Evolutionary conservation across 2,329 filamentous ascomycete genomes (phyloP).

Genomic region (Botryotinia globosa): DNA sequence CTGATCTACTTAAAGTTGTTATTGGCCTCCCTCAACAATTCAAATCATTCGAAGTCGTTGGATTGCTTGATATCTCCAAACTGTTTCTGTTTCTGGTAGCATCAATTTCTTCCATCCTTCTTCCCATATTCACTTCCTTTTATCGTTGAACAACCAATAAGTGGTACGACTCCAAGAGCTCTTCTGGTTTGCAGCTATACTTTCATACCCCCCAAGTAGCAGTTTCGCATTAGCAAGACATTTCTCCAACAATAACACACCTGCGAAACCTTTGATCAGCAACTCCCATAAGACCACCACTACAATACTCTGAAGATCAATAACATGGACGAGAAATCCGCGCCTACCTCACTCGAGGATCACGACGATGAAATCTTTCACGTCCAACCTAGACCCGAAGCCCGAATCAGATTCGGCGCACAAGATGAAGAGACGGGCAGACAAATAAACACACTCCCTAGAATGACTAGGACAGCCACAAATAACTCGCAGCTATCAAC

Average conservation of each 20-base stretch:
- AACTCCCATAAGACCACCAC: not conserved
- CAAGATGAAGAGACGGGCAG: slow-evolving; percentile 22
- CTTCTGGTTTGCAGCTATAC: not conserved
- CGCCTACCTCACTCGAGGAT: slow-evolving; percentile 8
- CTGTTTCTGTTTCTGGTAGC: not conserved
- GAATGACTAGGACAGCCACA: slow-evolving; percentile 24
- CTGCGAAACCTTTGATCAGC: not conserved
- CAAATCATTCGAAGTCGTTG: not conserved
- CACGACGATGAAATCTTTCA: slow-evolving; percentile 23
- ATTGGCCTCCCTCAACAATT: not conserved
- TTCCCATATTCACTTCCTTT: not conserved
- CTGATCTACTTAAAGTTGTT: not conserved
- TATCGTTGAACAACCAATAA: not conserved
- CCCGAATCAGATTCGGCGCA: slow-evolving; percentile 23
- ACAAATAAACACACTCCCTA: slow-evolving; percentile 4
- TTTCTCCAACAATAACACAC: not conserved
- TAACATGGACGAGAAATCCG: slow-evolving; percentile 20
- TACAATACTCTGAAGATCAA: not conserved
- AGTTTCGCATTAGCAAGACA: not conserved
- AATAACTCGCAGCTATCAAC: slow-evolving; percentile 24
- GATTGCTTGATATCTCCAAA: not conserved
- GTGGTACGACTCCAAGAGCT: not conserved
- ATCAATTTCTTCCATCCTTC: not conserved
- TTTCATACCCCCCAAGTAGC: not conserved
- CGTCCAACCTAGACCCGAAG: slow-evolving; percentile 20